These are phyloP conservation scores for Rhodotorula sphaerocarpa DNA, from an alignment of 768 basidiomycete genomes.

Conservation along the genomic window DNA sequence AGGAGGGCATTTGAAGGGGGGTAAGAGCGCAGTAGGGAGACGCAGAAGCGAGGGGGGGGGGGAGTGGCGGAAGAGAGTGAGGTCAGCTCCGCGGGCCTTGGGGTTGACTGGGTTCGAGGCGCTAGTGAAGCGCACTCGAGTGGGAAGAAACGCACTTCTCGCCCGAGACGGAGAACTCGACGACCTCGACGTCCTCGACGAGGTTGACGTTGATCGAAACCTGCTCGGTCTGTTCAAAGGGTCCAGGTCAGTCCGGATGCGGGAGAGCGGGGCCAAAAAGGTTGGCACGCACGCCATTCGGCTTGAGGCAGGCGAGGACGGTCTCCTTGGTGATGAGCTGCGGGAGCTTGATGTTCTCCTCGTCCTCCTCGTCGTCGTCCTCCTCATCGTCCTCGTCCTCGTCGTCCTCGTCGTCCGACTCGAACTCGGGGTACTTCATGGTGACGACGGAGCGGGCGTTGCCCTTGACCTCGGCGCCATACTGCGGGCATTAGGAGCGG, in stretches of 20 bases:
- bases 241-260: too few relatives aligned
- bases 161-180: slow-evolving; percentile 35
- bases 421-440: slow-evolving; percentile 52
- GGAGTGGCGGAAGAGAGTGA: too few relatives aligned
- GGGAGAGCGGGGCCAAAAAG: not conserved
- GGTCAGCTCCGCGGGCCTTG: not conserved
- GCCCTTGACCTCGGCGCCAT: slow-evolving; percentile 35
- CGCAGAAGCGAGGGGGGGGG: not conserved
- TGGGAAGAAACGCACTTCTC: slow-evolving; percentile 19
- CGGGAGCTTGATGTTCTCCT: slow-evolving; percentile 46
- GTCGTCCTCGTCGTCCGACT: slow-evolving; percentile 54
- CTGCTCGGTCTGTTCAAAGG: slow-evolving; percentile 41
- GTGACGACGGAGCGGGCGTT: slow-evolving; percentile 30
- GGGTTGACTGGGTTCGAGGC: too few relatives aligned
- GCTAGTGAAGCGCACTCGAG: accelerated
- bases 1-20: not conserved
- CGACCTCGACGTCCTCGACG: slow-evolving; percentile 37
- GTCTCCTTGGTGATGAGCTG: slow-evolving; percentile 45
- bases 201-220: slow-evolving; percentile 34
- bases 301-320: slow-evolving; percentile 27
- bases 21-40: not conserved
- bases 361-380: slow-evolving; percentile 50
- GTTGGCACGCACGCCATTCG: slow-evolving; percentile 18
- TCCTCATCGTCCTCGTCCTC: slow-evolving; percentile 46
- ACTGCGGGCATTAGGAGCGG: too few relatives aligned